phyloP scores from a whole-genome alignment of 345 rosid genomes.

The Hypericum androsaemum region DNA sequence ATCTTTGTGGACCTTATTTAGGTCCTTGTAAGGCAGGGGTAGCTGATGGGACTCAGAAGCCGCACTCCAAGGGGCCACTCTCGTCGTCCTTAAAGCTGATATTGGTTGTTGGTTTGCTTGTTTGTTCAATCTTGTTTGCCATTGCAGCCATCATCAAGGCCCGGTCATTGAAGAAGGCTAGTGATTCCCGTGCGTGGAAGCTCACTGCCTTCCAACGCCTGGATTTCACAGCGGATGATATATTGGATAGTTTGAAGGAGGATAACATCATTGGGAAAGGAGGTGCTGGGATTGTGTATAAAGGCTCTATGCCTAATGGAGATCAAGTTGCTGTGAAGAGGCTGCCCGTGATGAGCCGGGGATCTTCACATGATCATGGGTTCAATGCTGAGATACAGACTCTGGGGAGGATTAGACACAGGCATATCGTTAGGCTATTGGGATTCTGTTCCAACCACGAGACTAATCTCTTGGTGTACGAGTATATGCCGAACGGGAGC shows the following conservation, averaged over 20 bases:
- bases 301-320: slow-evolving; percentile 68
- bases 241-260: slow-evolving; percentile 72
- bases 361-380: slow-evolving; percentile 92
- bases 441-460: slow-evolving; percentile 91
- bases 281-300: slow-evolving; percentile 88
- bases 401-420: slow-evolving; percentile 73
- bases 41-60: slow-evolving; percentile 38
- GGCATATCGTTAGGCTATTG: slow-evolving; percentile 71
- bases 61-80: slow-evolving; percentile 51
- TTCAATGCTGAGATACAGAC: slow-evolving; percentile 96
- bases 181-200: slow-evolving; percentile 78
- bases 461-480: slow-evolving; percentile 77
- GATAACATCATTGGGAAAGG: slow-evolving; percentile 91
- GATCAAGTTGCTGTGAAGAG: slow-evolving; percentile 77
- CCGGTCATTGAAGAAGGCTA: slow-evolving; percentile 67
- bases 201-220: slow-evolving; percentile 91
- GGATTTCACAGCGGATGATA: slow-evolving; percentile 78
- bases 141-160: slow-evolving; percentile 81
- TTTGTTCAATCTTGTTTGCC: slow-evolving; percentile 75
- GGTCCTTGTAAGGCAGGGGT: slow-evolving; percentile 64
- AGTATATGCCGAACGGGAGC: slow-evolving; percentile 90
- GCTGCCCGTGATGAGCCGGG: slow-evolving; percentile 68
- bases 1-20: slow-evolving; percentile 77
- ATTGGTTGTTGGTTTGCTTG: slow-evolving; percentile 70
- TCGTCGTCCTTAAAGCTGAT: slow-evolving; percentile 77